A percentile compares a stretch with the other conserved stretches of the same genome.
Evolutionary conservation across 495 filamentous ascomycete genomes (phyloP).

Genomic region (Neurospora sp.): DNA sequence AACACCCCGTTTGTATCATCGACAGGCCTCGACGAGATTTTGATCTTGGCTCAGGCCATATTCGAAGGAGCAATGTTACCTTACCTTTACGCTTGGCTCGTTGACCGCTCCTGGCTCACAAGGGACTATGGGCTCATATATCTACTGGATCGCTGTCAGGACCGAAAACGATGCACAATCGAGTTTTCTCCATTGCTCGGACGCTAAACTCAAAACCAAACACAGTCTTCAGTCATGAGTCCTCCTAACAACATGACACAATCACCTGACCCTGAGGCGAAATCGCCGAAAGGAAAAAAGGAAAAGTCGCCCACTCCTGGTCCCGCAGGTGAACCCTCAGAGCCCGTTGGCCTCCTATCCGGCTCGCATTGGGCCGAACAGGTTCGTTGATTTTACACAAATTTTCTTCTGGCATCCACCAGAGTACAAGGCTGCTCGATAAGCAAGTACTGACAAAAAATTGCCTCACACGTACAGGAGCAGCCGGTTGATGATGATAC

Average conservation of each 20-base stretch:
- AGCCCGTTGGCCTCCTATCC: background rate
- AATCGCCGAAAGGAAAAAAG: background rate
- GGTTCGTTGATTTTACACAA: background rate
- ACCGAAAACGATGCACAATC: background rate
- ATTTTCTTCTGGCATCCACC: background rate
- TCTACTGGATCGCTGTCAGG: background rate
- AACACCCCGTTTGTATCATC: background rate
- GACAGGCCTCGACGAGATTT: background rate
- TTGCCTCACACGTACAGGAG: background rate
- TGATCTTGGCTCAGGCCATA: background rate
- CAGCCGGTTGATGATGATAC: conserved; percentile 13
- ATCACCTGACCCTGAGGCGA: background rate
- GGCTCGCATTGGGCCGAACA: background rate
- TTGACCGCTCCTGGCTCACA: background rate
- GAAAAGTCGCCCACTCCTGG: background rate
- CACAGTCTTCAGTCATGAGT: background rate
- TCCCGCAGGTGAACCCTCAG: background rate
- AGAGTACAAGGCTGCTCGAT: background rate
- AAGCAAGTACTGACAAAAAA: background rate
- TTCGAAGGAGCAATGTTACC: background rate
- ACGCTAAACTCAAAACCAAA: background rate
- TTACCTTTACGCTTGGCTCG: background rate
- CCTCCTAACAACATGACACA: background rate
- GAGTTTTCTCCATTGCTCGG: background rate
- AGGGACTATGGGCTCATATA: background rate